These are phyloP conservation scores for Colletotrichum tropicale DNA, from an alignment of 2,329 filamentous ascomycete genomes.

Conservation along the genomic window DNA sequence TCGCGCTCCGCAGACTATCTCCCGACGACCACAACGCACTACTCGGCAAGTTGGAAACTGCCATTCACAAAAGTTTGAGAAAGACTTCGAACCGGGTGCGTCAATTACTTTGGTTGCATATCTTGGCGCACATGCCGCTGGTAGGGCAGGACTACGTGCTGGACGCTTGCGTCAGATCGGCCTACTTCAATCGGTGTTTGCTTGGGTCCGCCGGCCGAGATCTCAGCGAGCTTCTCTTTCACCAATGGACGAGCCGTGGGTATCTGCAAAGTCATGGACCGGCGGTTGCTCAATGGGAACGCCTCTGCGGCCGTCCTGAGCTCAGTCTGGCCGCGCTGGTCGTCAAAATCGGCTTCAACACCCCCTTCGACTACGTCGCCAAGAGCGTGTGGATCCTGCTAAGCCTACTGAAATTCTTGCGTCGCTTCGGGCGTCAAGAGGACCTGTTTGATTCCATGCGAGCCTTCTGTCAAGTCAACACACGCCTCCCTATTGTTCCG, in stretches of 20 bases:
- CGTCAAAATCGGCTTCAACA: not conserved
- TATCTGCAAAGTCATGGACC: not conserved
- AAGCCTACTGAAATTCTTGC: slow-evolving; percentile 18
- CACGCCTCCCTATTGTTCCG: not conserved
- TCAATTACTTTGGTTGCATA: slow-evolving; percentile 20
- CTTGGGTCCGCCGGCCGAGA: slow-evolving; percentile 7
- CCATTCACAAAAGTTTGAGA: not conserved
- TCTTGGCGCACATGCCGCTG: slow-evolving; percentile 22
- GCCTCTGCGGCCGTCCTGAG: not conserved
- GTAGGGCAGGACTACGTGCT: slow-evolving; percentile 18
- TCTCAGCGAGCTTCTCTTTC: slow-evolving; percentile 22
- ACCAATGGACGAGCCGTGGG: slow-evolving; percentile 24
- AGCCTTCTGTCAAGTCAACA: not conserved
- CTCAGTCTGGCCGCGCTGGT: slow-evolving; percentile 1
- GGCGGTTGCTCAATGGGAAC: not conserved
- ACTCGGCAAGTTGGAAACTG: not conserved
- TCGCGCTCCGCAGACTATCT: not conserved
- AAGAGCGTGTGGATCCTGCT: not conserved
- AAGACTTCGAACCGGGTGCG: not conserved
- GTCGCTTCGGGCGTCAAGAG: slow-evolving; percentile 12
- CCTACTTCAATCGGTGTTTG: not conserved
- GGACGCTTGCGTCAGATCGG: slow-evolving; percentile 17
- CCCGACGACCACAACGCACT: not conserved
- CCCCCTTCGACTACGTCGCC: not conserved
- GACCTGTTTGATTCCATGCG: slow-evolving; percentile 20